A percentile compares a stretch with the other conserved stretches of the same genome.
phyloP scores from a whole-genome alignment of 805 yeast genomes.

The Nematodospora valgi region DNA sequence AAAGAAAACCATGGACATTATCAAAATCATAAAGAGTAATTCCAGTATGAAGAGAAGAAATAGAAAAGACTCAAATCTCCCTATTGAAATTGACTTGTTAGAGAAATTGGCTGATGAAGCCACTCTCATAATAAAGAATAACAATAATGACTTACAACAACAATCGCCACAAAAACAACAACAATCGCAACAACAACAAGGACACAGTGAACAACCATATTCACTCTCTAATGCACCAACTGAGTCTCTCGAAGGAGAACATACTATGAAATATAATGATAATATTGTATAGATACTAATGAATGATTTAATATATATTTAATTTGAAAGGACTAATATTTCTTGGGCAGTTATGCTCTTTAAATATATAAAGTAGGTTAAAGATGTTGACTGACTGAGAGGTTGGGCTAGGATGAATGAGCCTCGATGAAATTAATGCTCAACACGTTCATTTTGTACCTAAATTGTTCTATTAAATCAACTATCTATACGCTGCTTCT shows the following conservation, averaged over 20 bases:
- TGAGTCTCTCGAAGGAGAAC: no score
- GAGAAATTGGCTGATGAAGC: conserved; percentile 13
- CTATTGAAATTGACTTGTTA: conserved; percentile 26
- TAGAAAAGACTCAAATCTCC: conserved; percentile 57
- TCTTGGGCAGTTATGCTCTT: no score
- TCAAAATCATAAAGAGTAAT: conserved; percentile 1
- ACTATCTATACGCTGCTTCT: conserved; percentile 2
- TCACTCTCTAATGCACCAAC: background rate
- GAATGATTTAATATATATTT: background rate
- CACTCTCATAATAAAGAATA: background rate
- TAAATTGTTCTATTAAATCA: background rate
- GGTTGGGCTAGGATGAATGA: no score
- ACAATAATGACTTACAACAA: background rate
- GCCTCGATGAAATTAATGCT: no score
- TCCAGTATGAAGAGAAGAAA: conserved; percentile 29
- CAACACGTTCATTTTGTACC: background rate
- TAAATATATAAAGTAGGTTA: no score
- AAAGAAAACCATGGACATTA: background rate
- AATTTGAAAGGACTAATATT: background rate
- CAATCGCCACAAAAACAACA: no score
- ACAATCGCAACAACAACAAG: conserved; percentile 2
- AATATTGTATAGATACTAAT: conserved; percentile 1
- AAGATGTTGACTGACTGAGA: no score
- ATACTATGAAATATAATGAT: background rate
- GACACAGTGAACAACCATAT: background rate